Evolutionary conservation across 2,329 filamentous ascomycete species (phyloP).

Genomic region (Aureobasidium sp.): DNA sequence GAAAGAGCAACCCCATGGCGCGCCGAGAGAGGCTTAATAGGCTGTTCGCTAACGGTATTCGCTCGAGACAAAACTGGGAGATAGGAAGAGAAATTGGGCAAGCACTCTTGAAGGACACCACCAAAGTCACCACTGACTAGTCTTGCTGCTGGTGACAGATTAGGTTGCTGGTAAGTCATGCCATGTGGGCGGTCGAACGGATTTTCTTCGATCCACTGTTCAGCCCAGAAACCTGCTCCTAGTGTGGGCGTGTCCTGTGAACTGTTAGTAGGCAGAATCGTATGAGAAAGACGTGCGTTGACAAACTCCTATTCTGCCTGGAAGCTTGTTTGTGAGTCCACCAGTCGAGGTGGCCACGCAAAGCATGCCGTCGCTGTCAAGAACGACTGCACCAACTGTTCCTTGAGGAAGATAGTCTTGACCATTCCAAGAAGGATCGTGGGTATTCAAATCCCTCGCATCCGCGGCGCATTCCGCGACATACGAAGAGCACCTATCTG

Average conservation of each 20-base stretch:
- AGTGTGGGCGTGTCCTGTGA: conserved; percentile 65
- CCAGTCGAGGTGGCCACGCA: conserved; percentile 63
- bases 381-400: conserved; percentile 73
- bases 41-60: background rate
- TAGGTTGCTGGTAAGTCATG: conserved; percentile 10
- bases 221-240: conserved; percentile 85
- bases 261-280: background rate
- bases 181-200: background rate
- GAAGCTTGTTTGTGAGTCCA: conserved; percentile 82
- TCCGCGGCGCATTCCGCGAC: background rate
- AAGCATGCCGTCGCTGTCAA: conserved; percentile 68
- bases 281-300: background rate
- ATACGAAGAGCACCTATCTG: conserved; percentile 21
- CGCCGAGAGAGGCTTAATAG: background rate
- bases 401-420: conserved; percentile 71
- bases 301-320: conserved; percentile 61
- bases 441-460: conserved; percentile 2
- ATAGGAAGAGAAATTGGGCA: conserved; percentile 42
- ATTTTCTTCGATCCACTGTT: conserved; percentile 60
- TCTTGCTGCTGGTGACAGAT: conserved; percentile 23
- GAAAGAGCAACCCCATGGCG: conserved; percentile 27
- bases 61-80: conserved; percentile 19
- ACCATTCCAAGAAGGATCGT: conserved; percentile 47
- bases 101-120: conserved; percentile 52
- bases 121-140: conserved; percentile 35